Percentiles rank a stretch among this genome's conserved stretches.
phyloP scores from a whole-genome alignment of 2,329 filamentous ascomycete genomes.

The Ophiostoma pallidulum region DNA sequence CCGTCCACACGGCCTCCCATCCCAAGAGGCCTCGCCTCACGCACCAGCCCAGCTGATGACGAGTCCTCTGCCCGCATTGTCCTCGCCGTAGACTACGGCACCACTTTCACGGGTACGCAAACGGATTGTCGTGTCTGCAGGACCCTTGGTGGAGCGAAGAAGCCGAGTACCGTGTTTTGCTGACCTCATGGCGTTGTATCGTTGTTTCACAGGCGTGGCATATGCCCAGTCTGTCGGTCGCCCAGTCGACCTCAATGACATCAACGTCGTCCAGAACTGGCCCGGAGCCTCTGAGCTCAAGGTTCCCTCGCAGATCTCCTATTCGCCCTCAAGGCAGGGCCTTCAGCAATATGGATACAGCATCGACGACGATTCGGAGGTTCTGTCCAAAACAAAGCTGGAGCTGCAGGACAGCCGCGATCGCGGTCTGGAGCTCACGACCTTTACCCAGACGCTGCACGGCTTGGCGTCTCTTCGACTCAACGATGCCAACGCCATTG shows the following conservation, averaged over 20 bases:
- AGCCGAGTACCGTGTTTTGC: too few relatives aligned
- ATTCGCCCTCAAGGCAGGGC: conserved; percentile 8
- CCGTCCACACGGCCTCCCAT: neutral
- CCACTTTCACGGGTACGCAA: conserved; percentile 15
- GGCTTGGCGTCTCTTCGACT: conserved; percentile 6
- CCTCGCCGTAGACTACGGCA: conserved; percentile 16
- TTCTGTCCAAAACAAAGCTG: conserved; percentile 17
- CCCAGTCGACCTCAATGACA: conserved; percentile 9
- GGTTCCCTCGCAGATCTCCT: conserved; percentile 16
- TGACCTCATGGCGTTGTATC: too few relatives aligned
- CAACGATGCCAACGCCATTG: conserved; percentile 4
- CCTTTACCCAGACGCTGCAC: conserved; percentile 10
- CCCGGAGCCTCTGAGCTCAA: conserved; percentile 10
- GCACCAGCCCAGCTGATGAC: neutral
- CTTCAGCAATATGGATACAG: conserved; percentile 13
- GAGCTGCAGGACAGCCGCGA: conserved; percentile 11
- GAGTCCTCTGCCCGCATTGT: conserved; percentile 10
- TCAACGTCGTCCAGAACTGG: conserved; percentile 14
- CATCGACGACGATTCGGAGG: conserved; percentile 11
- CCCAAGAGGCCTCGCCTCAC: neutral
- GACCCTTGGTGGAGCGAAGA: too few relatives aligned
- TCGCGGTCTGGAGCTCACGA: conserved; percentile 10
- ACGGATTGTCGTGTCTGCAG: too few relatives aligned
- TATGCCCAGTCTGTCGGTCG: conserved; percentile 9
- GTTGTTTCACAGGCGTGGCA: conserved; percentile 10